These are phyloP conservation scores for Westerdykella ornata DNA, from an alignment of 2,329 filamentous ascomycete species.

Conservation along the genomic window DNA sequence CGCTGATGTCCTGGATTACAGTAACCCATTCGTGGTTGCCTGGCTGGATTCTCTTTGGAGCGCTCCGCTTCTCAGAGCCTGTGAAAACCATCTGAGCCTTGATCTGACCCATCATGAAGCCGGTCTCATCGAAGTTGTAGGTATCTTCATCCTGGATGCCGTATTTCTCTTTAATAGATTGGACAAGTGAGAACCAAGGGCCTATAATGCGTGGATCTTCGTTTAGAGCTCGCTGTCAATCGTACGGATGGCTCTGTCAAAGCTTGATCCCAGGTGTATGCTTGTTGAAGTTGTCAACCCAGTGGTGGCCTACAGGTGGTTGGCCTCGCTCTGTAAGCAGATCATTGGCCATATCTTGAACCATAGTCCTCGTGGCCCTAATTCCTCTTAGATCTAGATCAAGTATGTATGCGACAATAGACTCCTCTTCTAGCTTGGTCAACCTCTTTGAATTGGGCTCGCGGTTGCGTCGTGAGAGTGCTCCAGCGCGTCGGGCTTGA, in stretches of 20 bases:
- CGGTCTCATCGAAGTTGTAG: constrained; percentile 20
- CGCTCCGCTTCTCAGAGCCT: constrained; percentile 8
- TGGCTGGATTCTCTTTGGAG: constrained; percentile 11
- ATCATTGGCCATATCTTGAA: constrained; percentile 12
- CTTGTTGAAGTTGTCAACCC: constrained; percentile 6
- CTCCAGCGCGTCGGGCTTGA: constrained; percentile 1
- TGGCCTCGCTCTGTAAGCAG: constrained; percentile 4
- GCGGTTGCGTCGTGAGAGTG: constrained; percentile 8
- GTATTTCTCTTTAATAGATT: constrained; percentile 2
- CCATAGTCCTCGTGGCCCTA: background rate
- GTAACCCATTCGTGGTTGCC: constrained; percentile 25
- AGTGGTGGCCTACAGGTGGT: constrained; percentile 6
- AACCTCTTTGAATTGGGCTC: constrained; percentile 11
- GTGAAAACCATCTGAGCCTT: constrained; percentile 18
- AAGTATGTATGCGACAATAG: constrained; percentile 9
- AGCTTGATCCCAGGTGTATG: constrained; percentile 2
- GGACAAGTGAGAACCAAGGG: constrained; percentile 3
- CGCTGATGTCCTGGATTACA: constrained; percentile 6
- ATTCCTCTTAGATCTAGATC: constrained; percentile 4
- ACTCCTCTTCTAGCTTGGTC: constrained; percentile 13
- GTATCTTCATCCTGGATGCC: constrained; percentile 5
- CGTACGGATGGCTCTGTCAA: constrained; percentile 3
- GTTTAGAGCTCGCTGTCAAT: constrained; percentile 3
- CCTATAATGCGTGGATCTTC: constrained; percentile 3
- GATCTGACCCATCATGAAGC: constrained; percentile 28